Evolutionary conservation across 2,329 filamentous ascomycete genomes (phyloP), one percentile per base, ranked within the genome.

Genomic region (Fusarium sp.): DNA sequence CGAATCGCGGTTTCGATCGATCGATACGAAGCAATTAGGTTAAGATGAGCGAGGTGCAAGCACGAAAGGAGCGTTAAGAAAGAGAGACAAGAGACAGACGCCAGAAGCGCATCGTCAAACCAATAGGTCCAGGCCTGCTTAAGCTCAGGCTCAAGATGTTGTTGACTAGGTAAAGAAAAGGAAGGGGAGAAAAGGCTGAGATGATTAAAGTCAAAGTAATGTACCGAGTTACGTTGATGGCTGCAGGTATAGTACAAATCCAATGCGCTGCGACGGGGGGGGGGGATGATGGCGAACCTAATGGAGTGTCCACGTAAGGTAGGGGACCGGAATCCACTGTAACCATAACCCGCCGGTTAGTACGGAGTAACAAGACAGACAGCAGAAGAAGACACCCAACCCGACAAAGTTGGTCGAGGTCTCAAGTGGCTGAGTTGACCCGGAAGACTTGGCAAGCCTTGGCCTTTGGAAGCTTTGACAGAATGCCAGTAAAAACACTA

Each of bases 241-340:
- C 51, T 55, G 15, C 51, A 42, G 35, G 26, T 57, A 49, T 62
- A 56, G 28, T 56, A 58, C 67, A 56, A 72, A 42, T 52, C 33
- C 36, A 66, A 71, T 68, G 63, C 72, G 71, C 66, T 45, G 48
- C 61, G 61, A 76, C 69, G 66, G 63, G 68, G 63, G 66, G 63
- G 68, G 63, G 68, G 69, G 59, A 66, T 57, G 75, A 74, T 77
- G 73, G 76, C 69, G 65, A 72, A 70, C 61, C 47, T 42, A 55
- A 31, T 55, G 51, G 60, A 78, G 69, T 77, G 76, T 78, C 76
- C 76, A 78, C 76, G 76, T 78, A 78, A 78, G 71, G 76, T 78
- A 78, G 78, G 71, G 74, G 70, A 77, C 68, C 58, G 44, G 70
- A 72, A 57, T 42, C 69, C 69, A 72, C 69, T 71, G 58, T 66